Conservation (phyloP, 164 flowering plant genomes). For the Sextonia rubra region DNA sequence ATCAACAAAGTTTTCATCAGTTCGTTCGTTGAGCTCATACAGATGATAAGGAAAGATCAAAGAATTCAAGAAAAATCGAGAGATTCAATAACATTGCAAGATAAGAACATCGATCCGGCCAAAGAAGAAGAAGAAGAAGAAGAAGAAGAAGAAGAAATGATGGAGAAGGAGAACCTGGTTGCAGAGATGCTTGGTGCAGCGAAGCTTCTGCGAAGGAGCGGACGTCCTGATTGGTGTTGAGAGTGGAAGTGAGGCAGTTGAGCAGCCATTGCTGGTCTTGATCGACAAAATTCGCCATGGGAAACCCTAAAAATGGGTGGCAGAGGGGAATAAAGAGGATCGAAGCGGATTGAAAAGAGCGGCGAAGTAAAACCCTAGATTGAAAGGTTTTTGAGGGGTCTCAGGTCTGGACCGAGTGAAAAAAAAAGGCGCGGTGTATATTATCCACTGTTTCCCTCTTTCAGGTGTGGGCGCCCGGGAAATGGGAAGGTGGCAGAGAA, state of each 20-base stretch:
- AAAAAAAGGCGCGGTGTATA: neutral
- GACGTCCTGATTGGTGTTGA: slow-evolving; percentile 70
- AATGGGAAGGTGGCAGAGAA: neutral
- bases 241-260: slow-evolving; percentile 78
- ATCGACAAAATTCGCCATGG: slow-evolving; percentile 31
- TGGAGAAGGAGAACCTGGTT: slow-evolving; percentile 56
- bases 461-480: neutral
- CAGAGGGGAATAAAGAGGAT: neutral
- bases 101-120: too few species aligned
- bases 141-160: neutral
- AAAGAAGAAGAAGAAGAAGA: too few species aligned
- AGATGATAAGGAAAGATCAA: too few species aligned
- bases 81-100: too few species aligned
- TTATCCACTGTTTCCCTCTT: neutral
- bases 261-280: slow-evolving; percentile 92
- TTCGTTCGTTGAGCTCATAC: too few species aligned
- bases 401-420: neutral
- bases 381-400: neutral
- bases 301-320: neutral
- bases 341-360: neutral
- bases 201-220: slow-evolving; percentile 89
- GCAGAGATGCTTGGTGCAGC: slow-evolving; percentile 76
- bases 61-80: too few species aligned
- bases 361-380: neutral
- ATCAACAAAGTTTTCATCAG: too few species aligned